Percentiles rank a stretch among this genome's conserved stretches.
These are phyloP conservation scores for Scytalidium sp. DNA, from an alignment of 2,329 filamentous ascomycete species.

Conservation along the genomic window DNA sequence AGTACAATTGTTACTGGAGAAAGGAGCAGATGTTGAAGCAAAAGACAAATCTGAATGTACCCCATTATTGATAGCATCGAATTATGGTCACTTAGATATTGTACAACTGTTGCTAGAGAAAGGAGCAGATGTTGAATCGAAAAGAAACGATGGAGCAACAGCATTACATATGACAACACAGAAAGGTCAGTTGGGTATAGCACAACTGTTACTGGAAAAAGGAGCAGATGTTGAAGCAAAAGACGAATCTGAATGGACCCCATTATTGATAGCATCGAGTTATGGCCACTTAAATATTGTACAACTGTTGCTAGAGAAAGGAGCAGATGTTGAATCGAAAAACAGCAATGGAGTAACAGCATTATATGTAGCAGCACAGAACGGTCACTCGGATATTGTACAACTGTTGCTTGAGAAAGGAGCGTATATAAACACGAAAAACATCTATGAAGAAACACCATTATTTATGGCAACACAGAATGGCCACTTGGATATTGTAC, in stretches of 20 bases:
- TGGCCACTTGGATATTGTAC: conserved; percentile 23
- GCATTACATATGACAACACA: conserved; percentile 2
- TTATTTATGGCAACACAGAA: conserved; percentile 4
- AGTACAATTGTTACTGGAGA: not conserved
- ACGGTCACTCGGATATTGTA: conserved; percentile 10
- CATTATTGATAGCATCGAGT: too few relatives aligned
- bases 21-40: not conserved
- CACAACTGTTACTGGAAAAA: conserved; percentile 5
- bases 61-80: not conserved
- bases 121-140: conserved; percentile 2
- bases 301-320: conserved; percentile 3
- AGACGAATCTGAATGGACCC: too few relatives aligned
- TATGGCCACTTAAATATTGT: not conserved
- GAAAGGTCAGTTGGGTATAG: conserved; percentile 2
- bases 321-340: conserved; percentile 6
- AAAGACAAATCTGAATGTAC: too few relatives aligned
- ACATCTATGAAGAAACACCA: not conserved
- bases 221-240: conserved; percentile 6
- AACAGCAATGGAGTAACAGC: conserved; percentile 17
- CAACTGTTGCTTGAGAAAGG: too few relatives aligned
- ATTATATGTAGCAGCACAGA: conserved; percentile 16
- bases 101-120: conserved; percentile 4
- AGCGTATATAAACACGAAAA: conserved; percentile 3
- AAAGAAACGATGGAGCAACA: conserved; percentile 20
- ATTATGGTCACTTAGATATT: not conserved